A percentile compares a stretch with the other conserved stretches of the same genome.
These are phyloP conservation scores for Podila minutissima DNA, from an alignment of 192 early-diverging fungal species.

Conservation along the genomic window DNA sequence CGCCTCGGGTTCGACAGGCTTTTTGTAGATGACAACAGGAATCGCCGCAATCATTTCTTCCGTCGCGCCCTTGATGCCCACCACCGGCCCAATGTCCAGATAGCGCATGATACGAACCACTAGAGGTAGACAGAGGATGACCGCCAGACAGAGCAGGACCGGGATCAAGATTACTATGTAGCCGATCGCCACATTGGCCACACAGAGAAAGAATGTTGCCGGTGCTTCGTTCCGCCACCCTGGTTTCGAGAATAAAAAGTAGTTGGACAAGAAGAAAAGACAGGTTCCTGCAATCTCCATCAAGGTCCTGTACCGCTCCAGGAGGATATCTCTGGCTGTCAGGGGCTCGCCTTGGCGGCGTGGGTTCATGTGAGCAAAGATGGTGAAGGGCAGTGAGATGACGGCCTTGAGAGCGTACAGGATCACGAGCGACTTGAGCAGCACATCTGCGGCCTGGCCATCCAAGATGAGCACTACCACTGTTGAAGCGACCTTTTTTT, in stretches of 20 bases:
- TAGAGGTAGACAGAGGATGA: conserved; percentile 72
- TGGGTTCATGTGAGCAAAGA: conserved; percentile 68
- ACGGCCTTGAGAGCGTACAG: conserved; percentile 67
- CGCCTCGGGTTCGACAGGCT: conserved; percentile 8
- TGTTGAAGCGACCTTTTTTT: conserved; percentile 64
- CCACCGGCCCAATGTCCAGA: conserved; percentile 62
- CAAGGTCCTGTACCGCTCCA: conserved; percentile 38
- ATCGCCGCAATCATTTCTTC: conserved; percentile 74
- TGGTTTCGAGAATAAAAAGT: conserved; percentile 66
- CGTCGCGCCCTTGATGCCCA: conserved; percentile 70
- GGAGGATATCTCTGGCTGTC: conserved; percentile 20
- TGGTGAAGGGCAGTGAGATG: conserved; percentile 69
- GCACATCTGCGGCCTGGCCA: conserved; percentile 49
- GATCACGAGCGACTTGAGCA: conserved; percentile 65
- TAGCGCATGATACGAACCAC: conserved; percentile 70
- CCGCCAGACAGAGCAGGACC: conserved; percentile 63
- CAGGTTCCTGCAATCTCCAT: conserved; percentile 52
- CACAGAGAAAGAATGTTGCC: conserved; percentile 65
- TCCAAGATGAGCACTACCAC: conserved; percentile 63
- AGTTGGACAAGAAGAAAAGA: conserved; percentile 59
- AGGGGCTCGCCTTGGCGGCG: conserved; percentile 49
- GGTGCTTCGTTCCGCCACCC: conserved; percentile 61
- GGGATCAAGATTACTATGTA: conserved; percentile 75
- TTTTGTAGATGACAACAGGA: conserved; percentile 70
- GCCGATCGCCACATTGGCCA: conserved; percentile 73